Conservation (phyloP, 2,329 filamentous ascomycete species). For the Ciborinia camelliae region DNA sequence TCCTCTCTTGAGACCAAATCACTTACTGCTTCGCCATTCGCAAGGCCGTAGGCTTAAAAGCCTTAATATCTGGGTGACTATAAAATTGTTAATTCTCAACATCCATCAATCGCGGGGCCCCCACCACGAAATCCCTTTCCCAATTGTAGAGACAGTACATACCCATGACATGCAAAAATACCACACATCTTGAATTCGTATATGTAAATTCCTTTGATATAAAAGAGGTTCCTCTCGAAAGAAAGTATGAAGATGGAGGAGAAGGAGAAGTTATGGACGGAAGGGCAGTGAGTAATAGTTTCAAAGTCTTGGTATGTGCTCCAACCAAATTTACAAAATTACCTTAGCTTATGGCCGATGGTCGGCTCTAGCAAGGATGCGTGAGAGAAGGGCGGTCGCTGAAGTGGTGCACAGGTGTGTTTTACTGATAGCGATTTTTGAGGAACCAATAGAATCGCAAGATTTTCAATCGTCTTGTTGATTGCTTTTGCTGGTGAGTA, state of each 20-base stretch:
- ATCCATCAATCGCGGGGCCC: constrained; percentile 22
- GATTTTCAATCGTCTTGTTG: neutral
- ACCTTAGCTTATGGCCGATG: constrained; percentile 10
- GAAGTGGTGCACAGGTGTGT: neutral
- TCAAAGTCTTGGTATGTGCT: constrained; percentile 9
- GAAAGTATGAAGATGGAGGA: neutral
- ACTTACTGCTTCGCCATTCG: constrained; percentile 89
- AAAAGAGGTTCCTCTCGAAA: neutral
- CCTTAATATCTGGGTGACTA: constrained; percentile 69
- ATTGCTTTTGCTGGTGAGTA: neutral
- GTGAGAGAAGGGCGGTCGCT: neutral
- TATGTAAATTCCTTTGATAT: neutral
- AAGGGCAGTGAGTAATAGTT: constrained; percentile 12
- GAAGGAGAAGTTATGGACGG: neutral
- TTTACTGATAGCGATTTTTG: neutral
- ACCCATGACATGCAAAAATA: constrained; percentile 78
- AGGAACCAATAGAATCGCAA: neutral
- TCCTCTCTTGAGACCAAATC: too few species aligned
- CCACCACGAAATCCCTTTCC: constrained; percentile 14
- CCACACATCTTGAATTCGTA: constrained; percentile 27
- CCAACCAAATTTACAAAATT: constrained; percentile 1
- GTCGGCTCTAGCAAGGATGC: constrained; percentile 8
- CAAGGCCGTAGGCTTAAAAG: constrained; percentile 93
- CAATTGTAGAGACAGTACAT: constrained; percentile 12
- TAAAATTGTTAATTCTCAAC: constrained; percentile 55